Conservation (phyloP, 169 alveolate genomes). For the Theileria parva region DNA sequence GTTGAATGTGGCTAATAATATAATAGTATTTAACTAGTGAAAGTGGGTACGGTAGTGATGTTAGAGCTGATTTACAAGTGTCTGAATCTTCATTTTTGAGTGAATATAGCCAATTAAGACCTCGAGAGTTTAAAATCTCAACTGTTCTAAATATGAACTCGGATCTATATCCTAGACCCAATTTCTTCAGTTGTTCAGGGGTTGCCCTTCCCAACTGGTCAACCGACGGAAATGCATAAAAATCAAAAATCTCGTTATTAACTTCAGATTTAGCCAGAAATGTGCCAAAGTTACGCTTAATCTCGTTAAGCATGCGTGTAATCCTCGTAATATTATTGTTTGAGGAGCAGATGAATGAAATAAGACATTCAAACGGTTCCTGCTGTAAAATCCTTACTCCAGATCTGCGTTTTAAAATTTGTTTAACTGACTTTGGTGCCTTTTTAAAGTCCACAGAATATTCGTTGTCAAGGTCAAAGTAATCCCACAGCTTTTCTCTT, state of each 20-base stretch:
- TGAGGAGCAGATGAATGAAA: constrained; percentile 79
- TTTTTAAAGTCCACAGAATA: constrained; percentile 45
- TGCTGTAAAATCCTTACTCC: constrained; percentile 74
- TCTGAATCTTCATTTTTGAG: constrained; percentile 39
- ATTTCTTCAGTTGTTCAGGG: constrained; percentile 44
- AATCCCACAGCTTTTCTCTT: constrained; percentile 14
- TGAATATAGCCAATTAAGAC: constrained; percentile 55
- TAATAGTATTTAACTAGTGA: neutral
- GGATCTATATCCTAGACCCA: constrained; percentile 73
- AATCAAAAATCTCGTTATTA: constrained; percentile 7
- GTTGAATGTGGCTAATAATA: no score
- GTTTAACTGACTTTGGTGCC: constrained; percentile 63
- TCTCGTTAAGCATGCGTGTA: constrained; percentile 63
- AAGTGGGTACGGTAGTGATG: constrained; percentile 22
- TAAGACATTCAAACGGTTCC: constrained; percentile 75
- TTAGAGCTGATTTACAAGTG: constrained; percentile 21
- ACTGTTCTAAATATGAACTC: constrained; percentile 59
- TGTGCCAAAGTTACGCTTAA: constrained; percentile 62
- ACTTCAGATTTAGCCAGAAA: constrained; percentile 23
- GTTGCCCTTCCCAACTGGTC: constrained; percentile 41
- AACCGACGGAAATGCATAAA: constrained; percentile 69
- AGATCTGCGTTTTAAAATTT: constrained; percentile 45
- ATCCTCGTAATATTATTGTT: constrained; percentile 78
- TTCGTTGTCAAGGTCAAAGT: constrained; percentile 44
- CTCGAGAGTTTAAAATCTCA: constrained; percentile 43